Evolutionary conservation across 108 stramenopile genomes (phyloP), one percentile per base, ranked within the genome.

Genomic region (Parietichytrium sp.): DNA sequence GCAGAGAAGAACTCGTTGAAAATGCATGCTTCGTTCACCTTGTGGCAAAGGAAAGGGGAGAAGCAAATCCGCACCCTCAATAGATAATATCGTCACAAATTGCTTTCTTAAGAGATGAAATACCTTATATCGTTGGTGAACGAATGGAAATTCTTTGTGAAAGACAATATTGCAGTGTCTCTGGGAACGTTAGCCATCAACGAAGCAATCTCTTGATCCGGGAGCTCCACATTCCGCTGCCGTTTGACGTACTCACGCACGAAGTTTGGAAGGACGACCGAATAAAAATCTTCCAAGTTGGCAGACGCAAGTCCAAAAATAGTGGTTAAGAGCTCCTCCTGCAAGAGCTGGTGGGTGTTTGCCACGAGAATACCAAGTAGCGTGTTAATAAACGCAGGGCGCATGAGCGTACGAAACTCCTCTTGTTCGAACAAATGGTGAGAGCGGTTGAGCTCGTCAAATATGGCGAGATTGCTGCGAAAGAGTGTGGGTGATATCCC

Each of bases 381-480:
- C 3, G 61, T 72, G 0, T 7, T 36, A 10, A 25, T 36, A 3
- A 72, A 72, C n/a, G 33, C 61, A 6, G 61, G 61, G 1, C 61
- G 61, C 61, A 72, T 72, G 1, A 45, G 13, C 2, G 36, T 20
- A 23, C 10, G 33, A 20, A 72, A 72, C 23, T 13, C 1, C 3
- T 72, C 61, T n/a, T n/a, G 15, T 42, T 31, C 10, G 42, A 23
- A 72, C 23, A 72, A 42, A 10, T 72, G 36, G 1, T 33, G 29
- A n/a, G 61, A 45, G 6, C 45, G 10, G 10, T 72, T 33, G 15
- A 72, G 20, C 23, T 72, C 61, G 3, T 72, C 61, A 72, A 72
- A 72, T 33, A 72, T 72, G 2, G 61, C 61, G 38, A 72, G 25
- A 25, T 72, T 72, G 61, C 42, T 33, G 2, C 61, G 61, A 27